Base-by-base conservation (phyloP, 1,284 basidiomycete genomes). In the Golubevia sp. region DNA sequence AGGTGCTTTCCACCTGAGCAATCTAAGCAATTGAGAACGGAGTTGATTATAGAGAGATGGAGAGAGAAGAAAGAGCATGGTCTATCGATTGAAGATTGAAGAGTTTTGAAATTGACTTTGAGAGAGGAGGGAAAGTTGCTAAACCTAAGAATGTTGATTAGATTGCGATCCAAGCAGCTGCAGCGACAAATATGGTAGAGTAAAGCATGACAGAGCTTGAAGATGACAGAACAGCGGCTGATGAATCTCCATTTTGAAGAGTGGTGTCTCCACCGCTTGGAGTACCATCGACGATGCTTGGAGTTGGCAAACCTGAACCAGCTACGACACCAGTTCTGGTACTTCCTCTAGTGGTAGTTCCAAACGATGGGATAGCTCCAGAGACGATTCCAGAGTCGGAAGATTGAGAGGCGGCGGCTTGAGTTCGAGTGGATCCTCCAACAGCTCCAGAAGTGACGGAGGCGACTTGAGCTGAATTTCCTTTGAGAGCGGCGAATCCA, bases 401-500 rank as follows among this genome's bases (percentile, higher is more conserved):
- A 3, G 62, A 38, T 1, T 54, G 20, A 13, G 61, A 8, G 18
- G 68, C 59, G 2, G 64, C 61, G 26, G 65, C 44, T 27, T 59
- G 50, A 1, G 61, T 62, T 15, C 63, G 69, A 18, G 59, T 61
- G 15, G 64, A 64, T 1, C 61, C 57, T 13, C 24, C 51, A 13
- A 74, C 70, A 2, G 68, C 73, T 15, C 64, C 66, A 13, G 61
- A 30, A 13, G 73, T 75, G 13, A 68, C 64, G 26, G 68, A 55
- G 18, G 65, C 72, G 13, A 64, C 59, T 58, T 76, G 74, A 1
- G 74, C 67, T 20, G 62, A 55, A 55, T 38, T 65, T 20, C 68
- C 66, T 44, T 67, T 69, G 25, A 82, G 60, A 18, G 56, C 56
- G 1, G 79, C 79, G 38, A 82, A 81, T 18, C 78, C 79, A 44